Base-by-base conservation (phyloP, 495 filamentous ascomycete species). In the Xylaria telfairii region DNA sequence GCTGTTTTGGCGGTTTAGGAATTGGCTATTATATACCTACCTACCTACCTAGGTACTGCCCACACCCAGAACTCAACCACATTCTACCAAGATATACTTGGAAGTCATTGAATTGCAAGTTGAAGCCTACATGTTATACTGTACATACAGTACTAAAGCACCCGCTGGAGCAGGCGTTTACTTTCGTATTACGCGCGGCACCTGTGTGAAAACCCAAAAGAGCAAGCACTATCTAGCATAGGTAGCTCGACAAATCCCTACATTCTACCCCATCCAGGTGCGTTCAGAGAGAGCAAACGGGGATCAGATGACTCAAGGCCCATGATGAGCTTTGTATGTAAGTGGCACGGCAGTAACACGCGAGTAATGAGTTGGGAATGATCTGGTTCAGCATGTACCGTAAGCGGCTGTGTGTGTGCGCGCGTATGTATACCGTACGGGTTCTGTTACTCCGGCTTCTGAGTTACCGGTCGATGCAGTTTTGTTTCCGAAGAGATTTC, bases 271-370 rank as follows among this genome's bases (percentile, higher is more conserved):
- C 28, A 34, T 57, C 13, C 4, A 60, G 15, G 32, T 49, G 46
- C 46, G 21, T n/a, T 24, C 17, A 19, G 6, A 47, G 9, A 24
- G n/a, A 49, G 47, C 26, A 54, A 54, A 54, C 59, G 37, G n/a
- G 34, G 17, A 42, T 61, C 59, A 61, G 59, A 61, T 41, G 37
- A 61, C 59, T 4, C n/a, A 42, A 42, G 59, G 24, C n/a, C n/a
- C 59, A 61, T 41, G 59, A n/a, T n/a, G 37, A 34, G 6, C 15
- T 28, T 12, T 54, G 37, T 24, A 4, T 26, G 37, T 61, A 61
- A 39, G 37, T 61, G 37, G 15, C 42, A 26, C 21, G 24, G 44
- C 19, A 46, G 34, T 8, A 37, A 37, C 34, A 8, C 34, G 34
- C 34, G 34, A 37, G 34, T 37, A 37, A 37, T 37, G 34, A 8